Percentiles rank a stretch among this genome's conserved stretches.
phyloP scores from a whole-genome alignment of 371 early-diverging fungal genomes.

The Rhizopus arrhizus region DNA sequence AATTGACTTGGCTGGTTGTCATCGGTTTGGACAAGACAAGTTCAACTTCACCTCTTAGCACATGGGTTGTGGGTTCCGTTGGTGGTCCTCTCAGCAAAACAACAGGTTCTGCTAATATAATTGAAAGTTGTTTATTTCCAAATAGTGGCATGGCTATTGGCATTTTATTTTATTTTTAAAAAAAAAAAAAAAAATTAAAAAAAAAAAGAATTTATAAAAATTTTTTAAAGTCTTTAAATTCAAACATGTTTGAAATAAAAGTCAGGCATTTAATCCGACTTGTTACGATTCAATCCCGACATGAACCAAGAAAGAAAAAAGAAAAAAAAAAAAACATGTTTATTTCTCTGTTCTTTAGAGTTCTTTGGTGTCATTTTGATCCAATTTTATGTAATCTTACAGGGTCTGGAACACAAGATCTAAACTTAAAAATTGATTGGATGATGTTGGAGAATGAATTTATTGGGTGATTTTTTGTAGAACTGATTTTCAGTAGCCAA shows the following conservation, averaged over 20 bases:
- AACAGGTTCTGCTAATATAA: slow-evolving; percentile 41
- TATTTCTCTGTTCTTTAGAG: too few relatives aligned
- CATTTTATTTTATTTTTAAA: slow-evolving; percentile 21
- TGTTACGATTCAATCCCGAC: background rate
- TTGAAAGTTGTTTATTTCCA: slow-evolving; percentile 32
- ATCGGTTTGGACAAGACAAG: slow-evolving; percentile 29
- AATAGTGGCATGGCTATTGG: slow-evolving; percentile 38
- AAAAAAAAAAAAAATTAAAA: background rate
- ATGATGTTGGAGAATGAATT: background rate
- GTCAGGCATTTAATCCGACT: too few relatives aligned
- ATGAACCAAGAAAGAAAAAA: too few relatives aligned
- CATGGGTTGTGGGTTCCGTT: slow-evolving; percentile 34
- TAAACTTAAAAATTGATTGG: background rate
- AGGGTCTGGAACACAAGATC: background rate
- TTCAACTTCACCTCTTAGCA: slow-evolving; percentile 37
- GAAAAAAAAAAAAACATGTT: too few relatives aligned
- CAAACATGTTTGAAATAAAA: too few relatives aligned
- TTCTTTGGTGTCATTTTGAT: too few relatives aligned
- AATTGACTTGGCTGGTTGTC: slow-evolving; percentile 19
- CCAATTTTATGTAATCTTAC: too few relatives aligned
- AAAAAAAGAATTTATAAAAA: slow-evolving; percentile 10
- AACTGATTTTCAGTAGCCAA: too few relatives aligned
- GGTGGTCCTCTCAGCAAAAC: slow-evolving; percentile 35
- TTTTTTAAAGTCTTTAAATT: background rate
- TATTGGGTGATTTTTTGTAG: background rate